These are phyloP conservation scores for Lagenidium sp. DNA, from an alignment of 352 stramenopile genomes.

Conservation along the genomic window DNA sequence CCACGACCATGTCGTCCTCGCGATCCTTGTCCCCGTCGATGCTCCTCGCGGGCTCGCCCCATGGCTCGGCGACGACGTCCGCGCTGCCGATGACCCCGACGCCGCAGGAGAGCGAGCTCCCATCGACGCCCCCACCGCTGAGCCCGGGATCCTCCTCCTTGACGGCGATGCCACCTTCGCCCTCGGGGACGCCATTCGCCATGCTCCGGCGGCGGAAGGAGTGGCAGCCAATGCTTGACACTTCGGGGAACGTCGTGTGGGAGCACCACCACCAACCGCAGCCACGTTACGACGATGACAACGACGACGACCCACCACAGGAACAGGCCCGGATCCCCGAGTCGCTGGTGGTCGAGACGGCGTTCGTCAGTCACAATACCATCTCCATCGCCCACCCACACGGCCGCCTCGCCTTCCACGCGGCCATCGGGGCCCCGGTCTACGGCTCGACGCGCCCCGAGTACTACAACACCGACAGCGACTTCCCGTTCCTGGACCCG, in stretches of 20 bases:
- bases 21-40: conserved; percentile 12
- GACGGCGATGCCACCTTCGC: neutral
- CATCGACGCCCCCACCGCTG: neutral
- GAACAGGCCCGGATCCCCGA: conserved; percentile 6
- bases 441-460: conserved; percentile 15
- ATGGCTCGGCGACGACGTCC: conserved; percentile 5
- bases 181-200: conserved; percentile 2
- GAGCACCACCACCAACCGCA: conserved; percentile 5
- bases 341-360: conserved; percentile 19
- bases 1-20: conserved; percentile 19
- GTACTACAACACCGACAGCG: conserved; percentile 5
- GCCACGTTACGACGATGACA: neutral
- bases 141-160: neutral
- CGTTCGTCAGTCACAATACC: conserved; percentile 28
- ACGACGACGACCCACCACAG: too few relatives aligned
- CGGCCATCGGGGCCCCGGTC: conserved; percentile 21
- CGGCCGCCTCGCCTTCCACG: conserved; percentile 12
- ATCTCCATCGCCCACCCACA: conserved; percentile 12
- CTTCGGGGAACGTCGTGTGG: conserved; percentile 27
- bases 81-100: neutral
- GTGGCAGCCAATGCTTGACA: conserved; percentile 17
- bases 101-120: neutral
- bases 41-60: neutral
- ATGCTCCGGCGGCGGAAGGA: conserved; percentile 28
- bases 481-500: conserved; percentile 14